Conservation (phyloP, 805 yeast genomes). For the Candida loeiensis region DNA sequence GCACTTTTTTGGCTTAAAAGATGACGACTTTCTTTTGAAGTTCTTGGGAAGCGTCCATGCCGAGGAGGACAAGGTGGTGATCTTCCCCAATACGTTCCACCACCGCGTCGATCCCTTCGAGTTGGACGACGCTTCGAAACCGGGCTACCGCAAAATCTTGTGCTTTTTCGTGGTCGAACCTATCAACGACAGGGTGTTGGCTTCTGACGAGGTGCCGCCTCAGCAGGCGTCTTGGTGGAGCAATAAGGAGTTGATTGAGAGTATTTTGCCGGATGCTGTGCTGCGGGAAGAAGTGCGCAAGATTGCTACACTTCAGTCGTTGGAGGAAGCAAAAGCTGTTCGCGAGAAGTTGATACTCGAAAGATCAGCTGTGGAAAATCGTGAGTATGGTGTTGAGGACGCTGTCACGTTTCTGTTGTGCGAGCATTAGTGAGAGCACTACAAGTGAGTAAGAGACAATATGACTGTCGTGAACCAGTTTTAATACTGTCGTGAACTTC, state of each 20-base stretch:
- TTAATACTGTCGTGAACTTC: too few species aligned
- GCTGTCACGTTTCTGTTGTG: too few species aligned
- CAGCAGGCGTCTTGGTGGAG: constrained; percentile 35
- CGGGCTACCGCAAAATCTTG: constrained; percentile 38
- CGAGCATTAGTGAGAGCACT: too few species aligned
- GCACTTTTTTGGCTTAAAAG: constrained; percentile 27
- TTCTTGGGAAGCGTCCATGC: constrained; percentile 26
- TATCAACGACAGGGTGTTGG: constrained; percentile 21
- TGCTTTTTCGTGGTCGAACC: constrained; percentile 42
- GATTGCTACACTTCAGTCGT: constrained; percentile 14
- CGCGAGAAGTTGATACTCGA: constrained; percentile 32
- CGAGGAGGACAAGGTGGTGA: constrained; percentile 25
- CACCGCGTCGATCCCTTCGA: constrained; percentile 40
- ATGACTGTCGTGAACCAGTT: too few species aligned
- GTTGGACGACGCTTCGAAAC: constrained; percentile 30
- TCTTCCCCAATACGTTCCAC: constrained; percentile 39
- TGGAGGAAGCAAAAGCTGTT: constrained; percentile 23
- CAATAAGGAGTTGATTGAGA: constrained; percentile 11
- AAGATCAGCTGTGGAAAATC: constrained; percentile 14
- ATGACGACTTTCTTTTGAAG: constrained; percentile 24
- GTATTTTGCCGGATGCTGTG: constrained; percentile 10
- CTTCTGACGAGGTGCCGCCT: constrained; percentile 35
- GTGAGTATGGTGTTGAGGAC: too few species aligned
- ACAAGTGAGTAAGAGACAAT: too few species aligned
- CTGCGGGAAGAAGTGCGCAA: not conserved